These are phyloP conservation scores for Firmiana major DNA, from an alignment of 345 rosid genomes.

Conservation along the genomic window DNA sequence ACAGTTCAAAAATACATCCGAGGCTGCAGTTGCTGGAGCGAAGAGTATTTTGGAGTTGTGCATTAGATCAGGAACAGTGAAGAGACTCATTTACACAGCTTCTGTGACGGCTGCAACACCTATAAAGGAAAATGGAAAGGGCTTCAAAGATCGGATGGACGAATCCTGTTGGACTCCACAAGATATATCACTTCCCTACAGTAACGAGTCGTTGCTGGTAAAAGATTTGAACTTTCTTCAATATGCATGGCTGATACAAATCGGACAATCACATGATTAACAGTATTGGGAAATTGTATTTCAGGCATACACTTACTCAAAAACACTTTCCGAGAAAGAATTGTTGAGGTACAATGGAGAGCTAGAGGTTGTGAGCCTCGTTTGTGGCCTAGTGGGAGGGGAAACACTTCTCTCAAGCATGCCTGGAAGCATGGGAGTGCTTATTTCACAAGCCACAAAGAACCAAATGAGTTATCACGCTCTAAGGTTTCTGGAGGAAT, in stretches of 20 bases:
- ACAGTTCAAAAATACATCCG: slow-evolving; percentile 24
- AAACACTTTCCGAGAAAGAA: slow-evolving; percentile 5
- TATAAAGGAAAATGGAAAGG: slow-evolving; percentile 2
- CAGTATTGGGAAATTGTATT: not conserved
- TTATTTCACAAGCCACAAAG: slow-evolving; percentile 21
- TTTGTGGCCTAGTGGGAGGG: slow-evolving; percentile 38
- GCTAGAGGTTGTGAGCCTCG: slow-evolving; percentile 37
- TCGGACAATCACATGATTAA: not conserved
- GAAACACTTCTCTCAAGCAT: slow-evolving; percentile 24
- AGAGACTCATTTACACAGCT: slow-evolving; percentile 33
- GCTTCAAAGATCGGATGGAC: not conserved
- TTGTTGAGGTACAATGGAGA: not conserved
- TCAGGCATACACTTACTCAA: slow-evolving; percentile 2
- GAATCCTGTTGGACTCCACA: not conserved
- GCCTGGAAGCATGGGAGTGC: slow-evolving; percentile 9
- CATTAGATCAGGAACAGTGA: slow-evolving; percentile 18
- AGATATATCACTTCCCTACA: not conserved
- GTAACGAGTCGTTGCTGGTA: not conserved
- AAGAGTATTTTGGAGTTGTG: slow-evolving; percentile 18
- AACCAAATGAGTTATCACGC: not conserved
- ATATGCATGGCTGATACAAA: not conserved
- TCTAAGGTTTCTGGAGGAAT: slow-evolving; percentile 29
- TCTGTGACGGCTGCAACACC: slow-evolving; percentile 19
- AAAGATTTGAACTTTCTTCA: not conserved
- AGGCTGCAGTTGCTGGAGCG: slow-evolving; percentile 22